Evolutionary conservation across 2,329 filamentous ascomycete species (phyloP).

Genomic region (Colletotrichum sp.): DNA sequence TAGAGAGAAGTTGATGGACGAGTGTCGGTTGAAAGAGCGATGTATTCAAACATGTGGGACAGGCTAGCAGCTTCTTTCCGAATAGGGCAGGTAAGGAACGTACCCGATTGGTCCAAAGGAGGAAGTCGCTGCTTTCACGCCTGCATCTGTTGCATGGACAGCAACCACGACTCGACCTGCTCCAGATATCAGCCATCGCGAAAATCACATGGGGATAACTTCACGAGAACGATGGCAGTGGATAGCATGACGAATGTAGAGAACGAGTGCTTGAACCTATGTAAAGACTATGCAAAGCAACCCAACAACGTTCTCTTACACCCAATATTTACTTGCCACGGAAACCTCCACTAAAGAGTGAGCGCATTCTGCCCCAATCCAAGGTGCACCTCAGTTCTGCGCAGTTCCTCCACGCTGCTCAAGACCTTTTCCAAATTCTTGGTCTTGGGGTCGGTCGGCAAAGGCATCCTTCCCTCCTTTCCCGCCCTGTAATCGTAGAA

Average conservation of each 20-base stretch:
- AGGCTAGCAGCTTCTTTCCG: too few species aligned
- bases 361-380: not conserved
- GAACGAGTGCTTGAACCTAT: not conserved
- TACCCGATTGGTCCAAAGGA: not conserved
- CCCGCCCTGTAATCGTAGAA: not conserved
- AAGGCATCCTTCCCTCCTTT: not conserved
- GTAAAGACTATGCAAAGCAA: not conserved
- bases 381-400: not conserved
- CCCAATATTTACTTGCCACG: not conserved
- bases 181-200: not conserved
- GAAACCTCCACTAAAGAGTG: not conserved
- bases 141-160: accelerated
- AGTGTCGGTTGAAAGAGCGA: not conserved
- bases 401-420: not conserved
- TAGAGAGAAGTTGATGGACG: not conserved
- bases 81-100: not conserved
- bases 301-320: not conserved
- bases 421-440: not conserved
- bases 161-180: not conserved
- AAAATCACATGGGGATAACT: not conserved
- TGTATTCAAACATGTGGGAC: too few species aligned
- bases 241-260: not conserved
- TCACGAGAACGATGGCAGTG: not conserved
- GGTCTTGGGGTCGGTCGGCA: not conserved
- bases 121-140: not conserved